Percentiles rank a stretch among this genome's conserved stretches.
phyloP scores from a whole-genome alignment of 1,284 basidiomycete genomes.

The Moesziomyces aphidis region DNA sequence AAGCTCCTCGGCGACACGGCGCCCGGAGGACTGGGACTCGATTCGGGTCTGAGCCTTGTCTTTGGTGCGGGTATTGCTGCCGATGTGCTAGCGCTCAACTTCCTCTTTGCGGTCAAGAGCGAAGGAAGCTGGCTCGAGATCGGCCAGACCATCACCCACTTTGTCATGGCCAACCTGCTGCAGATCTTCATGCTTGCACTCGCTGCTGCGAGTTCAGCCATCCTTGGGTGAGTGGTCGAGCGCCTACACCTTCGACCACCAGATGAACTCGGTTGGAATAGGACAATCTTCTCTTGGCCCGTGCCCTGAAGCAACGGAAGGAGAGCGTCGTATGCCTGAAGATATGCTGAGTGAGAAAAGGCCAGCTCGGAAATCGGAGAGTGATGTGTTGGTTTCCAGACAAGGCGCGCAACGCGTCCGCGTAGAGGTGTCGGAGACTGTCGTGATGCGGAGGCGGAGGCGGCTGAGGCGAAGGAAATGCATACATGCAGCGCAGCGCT shows the following conservation, averaged over 20 bases:
- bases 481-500: no score
- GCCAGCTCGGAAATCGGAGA: not conserved
- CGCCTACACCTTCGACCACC: not conserved
- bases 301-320: no score
- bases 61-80: conserved; percentile 56
- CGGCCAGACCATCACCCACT: conserved; percentile 87
- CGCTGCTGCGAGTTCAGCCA: conserved; percentile 30
- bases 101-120: conserved; percentile 86
- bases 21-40: conserved; percentile 54
- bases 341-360: not conserved
- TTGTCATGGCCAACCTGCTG: conserved; percentile 83
- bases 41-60: conserved; percentile 42
- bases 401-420: not conserved
- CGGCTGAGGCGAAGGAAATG: no score
- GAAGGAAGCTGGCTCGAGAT: conserved; percentile 91
- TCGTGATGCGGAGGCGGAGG: no score
- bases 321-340: no score
- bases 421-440: not conserved
- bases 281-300: no score
- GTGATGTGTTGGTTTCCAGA: not conserved
- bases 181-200: conserved; percentile 75
- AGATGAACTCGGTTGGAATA: not conserved
- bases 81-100: conserved; percentile 74
- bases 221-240: conserved; percentile 19
- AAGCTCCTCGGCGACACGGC: conserved; percentile 44